Evolutionary conservation across 257 asterid species (phyloP), one percentile per base, ranked within the genome.

Genomic region (Capsicum rhomboideum): DNA sequence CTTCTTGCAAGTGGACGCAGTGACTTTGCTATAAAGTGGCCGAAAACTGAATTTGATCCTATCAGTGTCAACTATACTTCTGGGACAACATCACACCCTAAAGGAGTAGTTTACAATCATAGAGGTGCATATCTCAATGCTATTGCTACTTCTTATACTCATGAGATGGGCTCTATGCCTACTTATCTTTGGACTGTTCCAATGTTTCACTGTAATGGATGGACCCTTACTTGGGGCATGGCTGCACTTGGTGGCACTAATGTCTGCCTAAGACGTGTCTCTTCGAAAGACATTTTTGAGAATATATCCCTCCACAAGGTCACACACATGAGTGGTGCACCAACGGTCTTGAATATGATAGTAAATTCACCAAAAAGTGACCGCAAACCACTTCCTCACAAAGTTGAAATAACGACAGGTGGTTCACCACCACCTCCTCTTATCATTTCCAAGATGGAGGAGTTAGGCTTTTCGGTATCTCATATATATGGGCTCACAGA

Each of bases 381-480:
- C 21, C 75, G 18, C 21, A 86, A 61, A 72, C 85, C 85, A 59
- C 88, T 88, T 54, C 89, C 88, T 78, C 89, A 80, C 80, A 86
- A 58, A 83, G 91, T 88, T 63, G 85, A 79, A 10, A 66, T 88
- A 72, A 86, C 81, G 58, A 86, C 91, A 59, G 91, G 89, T 66
- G 91, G 91, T 79, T 71, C 91, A 69, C 87, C 91, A 26, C 91
- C 91, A n/a, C 89, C 91, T 61, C 89, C 88, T 16, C 82, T 83
- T 42, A 84, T 86, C 82, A 75, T 88, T 49, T 82, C 26, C 83
- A 85, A 86, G 91, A 86, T 84, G 78, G 89, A 88, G 63, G 86
- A 82, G 86, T 80, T 88, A 7, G 91, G 91, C 7, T 86, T 88
- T 78, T 64, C 82, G 10, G 88, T 88, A 10, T 71, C 86, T 10